Evolutionary conservation across 2,329 filamentous ascomycete species (phyloP), one percentile per base, ranked within the genome.

Genomic region (Xylariales sp.): DNA sequence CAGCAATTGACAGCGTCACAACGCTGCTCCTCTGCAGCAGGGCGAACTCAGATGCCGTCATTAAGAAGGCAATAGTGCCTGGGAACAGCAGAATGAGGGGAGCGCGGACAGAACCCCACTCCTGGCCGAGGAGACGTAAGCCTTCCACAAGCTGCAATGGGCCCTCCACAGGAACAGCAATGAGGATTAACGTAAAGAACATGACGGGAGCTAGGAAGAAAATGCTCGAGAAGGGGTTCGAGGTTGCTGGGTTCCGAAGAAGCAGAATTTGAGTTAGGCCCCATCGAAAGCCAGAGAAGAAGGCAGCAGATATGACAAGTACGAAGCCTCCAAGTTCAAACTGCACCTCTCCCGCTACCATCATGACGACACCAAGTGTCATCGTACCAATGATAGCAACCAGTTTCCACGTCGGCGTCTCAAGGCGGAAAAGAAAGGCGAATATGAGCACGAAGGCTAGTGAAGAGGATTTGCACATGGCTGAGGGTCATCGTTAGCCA

Each of bases 401-500:
- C 7, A 98, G 77, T 51, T 84, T 86, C 72, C 85, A 81, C 0
- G 91, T 96, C 0, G 88, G 88, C 10, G 78, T 78, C 63, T 98
- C 93, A 37, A 98, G 81, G 37, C 86, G 82, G 69, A 98, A 97
- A 33, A 95, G 60, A 56, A 98, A 95, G 45, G 93, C 93, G 59
- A 98, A 98, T 33, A 95, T 63, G 16, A 98, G 81, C 38, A 98
- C 93, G 57, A 97, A 98, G 30, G 88, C 90, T 16, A 98, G 77
- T 13, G 91, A 88, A 8, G 90, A 96, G 5, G 91, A 97, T 74
- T 98, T 98, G 67, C 93, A 97, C 93, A 98, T 97, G 42, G 93
- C 81, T 84, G 45, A 15, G 12, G 15, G 16, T 18, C 11, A 12
- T 6, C 25, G 48, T 60, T 44, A 62, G 56, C 38, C n/a, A n/a